Percentiles rank a stretch among this genome's conserved stretches.
These are phyloP conservation scores for Geotrichum aggregatum DNA, from an alignment of 1,139 yeast genomes.

Conservation along the genomic window DNA sequence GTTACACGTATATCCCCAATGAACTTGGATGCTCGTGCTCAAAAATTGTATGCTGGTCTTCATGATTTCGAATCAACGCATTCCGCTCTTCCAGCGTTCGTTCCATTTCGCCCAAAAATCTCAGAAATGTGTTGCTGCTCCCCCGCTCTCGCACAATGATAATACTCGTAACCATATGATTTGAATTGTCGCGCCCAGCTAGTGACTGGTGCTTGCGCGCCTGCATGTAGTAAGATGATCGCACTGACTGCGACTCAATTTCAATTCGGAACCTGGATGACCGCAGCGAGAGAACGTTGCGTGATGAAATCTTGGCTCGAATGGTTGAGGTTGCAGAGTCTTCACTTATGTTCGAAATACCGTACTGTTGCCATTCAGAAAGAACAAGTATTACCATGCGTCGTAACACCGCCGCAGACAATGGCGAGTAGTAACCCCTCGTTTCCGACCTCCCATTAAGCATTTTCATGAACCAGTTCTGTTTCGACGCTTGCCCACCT, in stretches of 20 bases:
- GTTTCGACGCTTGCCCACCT: constrained; percentile 27
- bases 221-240: constrained; percentile 3
- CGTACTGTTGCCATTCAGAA: constrained; percentile 39
- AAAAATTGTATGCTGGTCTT: constrained; percentile 1
- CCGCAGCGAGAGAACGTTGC: constrained; percentile 36
- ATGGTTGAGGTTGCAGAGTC: constrained; percentile 31
- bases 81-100: constrained; percentile 24
- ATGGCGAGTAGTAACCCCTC: constrained; percentile 31
- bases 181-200: not conserved
- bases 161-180: constrained; percentile 30
- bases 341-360: constrained; percentile 34
- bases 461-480: constrained; percentile 42
- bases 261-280: constrained; percentile 34
- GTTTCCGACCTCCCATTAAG: constrained; percentile 24
- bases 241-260: constrained; percentile 21
- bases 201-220: not conserved
- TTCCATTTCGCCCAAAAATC: constrained; percentile 37
- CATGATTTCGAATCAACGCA: constrained; percentile 3
- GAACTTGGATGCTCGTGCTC: constrained; percentile 5
- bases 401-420: constrained; percentile 31
- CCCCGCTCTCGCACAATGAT: constrained; percentile 35
- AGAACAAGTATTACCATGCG: constrained; percentile 34
- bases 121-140: constrained; percentile 32
- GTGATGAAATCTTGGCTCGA: constrained; percentile 36
- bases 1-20: constrained; percentile 4